phyloP scores from a whole-genome alignment of 1,139 yeast genomes.

The Candida albicans region DNA sequence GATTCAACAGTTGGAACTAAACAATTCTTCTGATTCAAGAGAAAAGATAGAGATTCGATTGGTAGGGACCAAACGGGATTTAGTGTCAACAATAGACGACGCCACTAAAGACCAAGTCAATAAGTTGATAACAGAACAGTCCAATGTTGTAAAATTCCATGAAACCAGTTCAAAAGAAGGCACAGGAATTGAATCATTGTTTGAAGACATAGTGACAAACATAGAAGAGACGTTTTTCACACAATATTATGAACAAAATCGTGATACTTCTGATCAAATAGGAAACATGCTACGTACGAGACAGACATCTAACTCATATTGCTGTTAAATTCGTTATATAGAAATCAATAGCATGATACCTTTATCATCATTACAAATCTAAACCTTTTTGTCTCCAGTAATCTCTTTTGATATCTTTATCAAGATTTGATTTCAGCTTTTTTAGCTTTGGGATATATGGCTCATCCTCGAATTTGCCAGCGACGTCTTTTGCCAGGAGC shows the following conservation, averaged over 20 bases:
- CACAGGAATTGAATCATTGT: constrained; percentile 41
- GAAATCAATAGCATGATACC: background rate
- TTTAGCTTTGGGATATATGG: constrained; percentile 13
- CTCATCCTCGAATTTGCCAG: constrained; percentile 14
- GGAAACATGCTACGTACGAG: constrained; percentile 13
- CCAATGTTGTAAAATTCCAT: constrained; percentile 18
- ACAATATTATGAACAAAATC: constrained; percentile 15
- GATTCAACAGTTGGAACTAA: constrained; percentile 41
- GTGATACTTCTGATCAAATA: constrained; percentile 9
- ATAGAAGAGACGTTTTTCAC: constrained; percentile 40
- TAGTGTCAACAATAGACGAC: constrained; percentile 10
- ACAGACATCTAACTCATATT: constrained; percentile 9
- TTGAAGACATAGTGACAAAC: constrained; percentile 39
- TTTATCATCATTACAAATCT: constrained; percentile 23
- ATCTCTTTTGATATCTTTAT: constrained; percentile 39
- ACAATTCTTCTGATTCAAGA: constrained; percentile 20
- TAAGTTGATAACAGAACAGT: constrained; percentile 11
- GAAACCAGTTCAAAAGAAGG: constrained; percentile 52
- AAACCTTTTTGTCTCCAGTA: constrained; percentile 49
- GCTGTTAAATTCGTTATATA: constrained; percentile 10
- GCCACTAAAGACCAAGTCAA: constrained; percentile 9
- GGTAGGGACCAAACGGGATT: constrained; percentile 39
- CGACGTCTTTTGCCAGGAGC: constrained; percentile 9
- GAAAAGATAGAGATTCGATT: constrained; percentile 23
- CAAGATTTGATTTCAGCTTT: constrained; percentile 23